Evolutionary conservation across 1,284 basidiomycete species (phyloP).

Genomic region (Mixia osmundae): DNA sequence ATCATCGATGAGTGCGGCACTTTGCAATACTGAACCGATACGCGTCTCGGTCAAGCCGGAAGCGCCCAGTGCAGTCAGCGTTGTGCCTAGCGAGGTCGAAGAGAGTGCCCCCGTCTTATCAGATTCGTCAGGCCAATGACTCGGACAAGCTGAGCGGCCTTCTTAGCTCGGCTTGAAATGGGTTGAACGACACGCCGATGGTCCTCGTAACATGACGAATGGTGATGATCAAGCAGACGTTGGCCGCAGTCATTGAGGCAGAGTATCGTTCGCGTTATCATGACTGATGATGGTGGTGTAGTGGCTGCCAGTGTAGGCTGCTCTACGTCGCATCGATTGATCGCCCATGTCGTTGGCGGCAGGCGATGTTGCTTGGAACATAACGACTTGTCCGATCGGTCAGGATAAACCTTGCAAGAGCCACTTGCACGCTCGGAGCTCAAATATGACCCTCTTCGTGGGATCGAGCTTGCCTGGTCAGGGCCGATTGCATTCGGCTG

Average conservation of each 20-base stretch:
- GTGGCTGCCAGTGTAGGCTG: slow-evolving; percentile 81
- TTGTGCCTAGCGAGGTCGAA: too few species aligned
- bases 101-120: slow-evolving; percentile 56
- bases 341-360: slow-evolving; percentile 80
- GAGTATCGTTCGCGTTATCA: slow-evolving; percentile 90
- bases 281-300: slow-evolving; percentile 98
- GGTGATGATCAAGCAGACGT: slow-evolving; percentile 85
- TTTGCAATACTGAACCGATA: slow-evolving; percentile 30
- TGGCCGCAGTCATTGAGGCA: slow-evolving; percentile 79
- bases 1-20: slow-evolving; percentile 34
- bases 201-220: slow-evolving; percentile 98
- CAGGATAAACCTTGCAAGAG: slow-evolving; percentile 79
- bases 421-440: slow-evolving; percentile 91
- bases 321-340: slow-evolving; percentile 86
- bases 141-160: slow-evolving; percentile 79
- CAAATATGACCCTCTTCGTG: slow-evolving; percentile 92
- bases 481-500: slow-evolving; percentile 94
- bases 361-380: slow-evolving; percentile 74
- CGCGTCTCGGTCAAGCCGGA: slow-evolving; percentile 28
- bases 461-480: slow-evolving; percentile 97
- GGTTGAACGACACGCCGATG: slow-evolving; percentile 79
- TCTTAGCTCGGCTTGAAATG: slow-evolving; percentile 62
- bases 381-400: slow-evolving; percentile 65
- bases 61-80: too few species aligned
- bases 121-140: slow-evolving; percentile 83